These are phyloP conservation scores for Leishmania tropica DNA, from an alignment of 208 protist genomes.

Conservation along the genomic window DNA sequence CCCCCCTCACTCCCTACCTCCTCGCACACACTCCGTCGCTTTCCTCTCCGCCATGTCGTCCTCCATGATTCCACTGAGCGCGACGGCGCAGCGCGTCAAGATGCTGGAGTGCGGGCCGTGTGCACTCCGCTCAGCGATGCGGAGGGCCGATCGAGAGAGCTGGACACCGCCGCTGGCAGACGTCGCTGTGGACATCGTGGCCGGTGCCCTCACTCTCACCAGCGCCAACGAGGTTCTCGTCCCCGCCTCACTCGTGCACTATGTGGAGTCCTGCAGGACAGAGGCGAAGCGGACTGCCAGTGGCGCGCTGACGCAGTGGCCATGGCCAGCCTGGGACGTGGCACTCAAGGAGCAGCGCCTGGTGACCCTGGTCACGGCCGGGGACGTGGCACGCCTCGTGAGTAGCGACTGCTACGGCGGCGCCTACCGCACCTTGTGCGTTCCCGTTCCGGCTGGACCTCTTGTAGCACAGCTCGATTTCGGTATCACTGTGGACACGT, in stretches of 20 bases:
- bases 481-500: conserved; percentile 35
- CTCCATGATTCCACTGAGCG: conserved; percentile 17
- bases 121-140: conserved; percentile 31
- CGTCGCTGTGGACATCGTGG: conserved; percentile 45
- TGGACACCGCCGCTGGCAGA: conserved; percentile 27
- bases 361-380: conserved; percentile 22
- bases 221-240: conserved; percentile 65
- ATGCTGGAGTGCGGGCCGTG: conserved; percentile 60
- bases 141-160: neutral
- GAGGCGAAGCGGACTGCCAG: neutral
- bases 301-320: neutral
- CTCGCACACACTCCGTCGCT: neutral
- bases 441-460: conserved; percentile 75
- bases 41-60: conserved; percentile 13
- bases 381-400: conserved; percentile 8
- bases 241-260: conserved; percentile 49
- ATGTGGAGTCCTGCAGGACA: conserved; percentile 21
- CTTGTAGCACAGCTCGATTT: conserved; percentile 70
- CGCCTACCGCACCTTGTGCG: conserved; percentile 43
- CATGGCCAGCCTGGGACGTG: conserved; percentile 34
- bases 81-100: conserved; percentile 31
- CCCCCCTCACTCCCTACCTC: neutral
- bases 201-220: conserved; percentile 49
- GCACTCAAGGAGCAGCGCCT: conserved; percentile 22
- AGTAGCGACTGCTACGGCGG: conserved; percentile 16